Conservation (phyloP, 2,329 filamentous ascomycete species). For the Kalaharituber pfeilii region DNA sequence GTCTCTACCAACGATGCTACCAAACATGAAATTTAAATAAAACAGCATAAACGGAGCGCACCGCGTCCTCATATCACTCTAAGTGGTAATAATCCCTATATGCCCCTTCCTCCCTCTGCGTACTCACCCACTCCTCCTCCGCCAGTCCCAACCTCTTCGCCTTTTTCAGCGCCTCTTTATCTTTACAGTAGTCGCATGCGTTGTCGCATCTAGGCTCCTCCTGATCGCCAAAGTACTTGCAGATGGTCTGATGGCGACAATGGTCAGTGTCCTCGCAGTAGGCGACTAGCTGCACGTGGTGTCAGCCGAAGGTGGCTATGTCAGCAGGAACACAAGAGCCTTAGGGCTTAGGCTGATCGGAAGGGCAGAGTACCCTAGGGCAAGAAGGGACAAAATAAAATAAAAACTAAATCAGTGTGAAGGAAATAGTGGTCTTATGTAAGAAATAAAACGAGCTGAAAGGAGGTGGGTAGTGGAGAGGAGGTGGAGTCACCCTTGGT, state of each 20-base stretch:
- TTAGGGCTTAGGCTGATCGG: too few relatives aligned
- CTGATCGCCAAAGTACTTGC: constrained; percentile 57
- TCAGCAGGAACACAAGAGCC: too few relatives aligned
- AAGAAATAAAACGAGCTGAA: neutral
- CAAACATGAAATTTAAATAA: neutral
- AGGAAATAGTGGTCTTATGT: too few relatives aligned
- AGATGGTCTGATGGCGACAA: constrained; percentile 62
- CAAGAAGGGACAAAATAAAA: too few relatives aligned
- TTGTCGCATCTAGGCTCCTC: constrained; percentile 43
- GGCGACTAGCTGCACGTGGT: constrained; percentile 36
- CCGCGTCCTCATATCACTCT: neutral
- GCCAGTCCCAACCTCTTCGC: constrained; percentile 41
- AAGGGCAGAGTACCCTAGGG: too few relatives aligned
- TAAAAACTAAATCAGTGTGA: too few relatives aligned
- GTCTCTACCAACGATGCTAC: too few relatives aligned
- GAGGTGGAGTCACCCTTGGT: too few relatives aligned
- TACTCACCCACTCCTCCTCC: constrained; percentile 43
- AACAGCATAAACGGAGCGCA: neutral
- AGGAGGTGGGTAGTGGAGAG: neutral
- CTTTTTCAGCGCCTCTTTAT: constrained; percentile 39
- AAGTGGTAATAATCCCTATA: constrained; percentile 39
- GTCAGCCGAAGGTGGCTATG: neutral
- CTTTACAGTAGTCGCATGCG: constrained; percentile 66
- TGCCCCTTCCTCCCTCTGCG: constrained; percentile 41
- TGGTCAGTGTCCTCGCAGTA: constrained; percentile 63